phyloP scores from a whole-genome alignment of 2,329 filamentous ascomycete species.

The Xylaria sp. region DNA sequence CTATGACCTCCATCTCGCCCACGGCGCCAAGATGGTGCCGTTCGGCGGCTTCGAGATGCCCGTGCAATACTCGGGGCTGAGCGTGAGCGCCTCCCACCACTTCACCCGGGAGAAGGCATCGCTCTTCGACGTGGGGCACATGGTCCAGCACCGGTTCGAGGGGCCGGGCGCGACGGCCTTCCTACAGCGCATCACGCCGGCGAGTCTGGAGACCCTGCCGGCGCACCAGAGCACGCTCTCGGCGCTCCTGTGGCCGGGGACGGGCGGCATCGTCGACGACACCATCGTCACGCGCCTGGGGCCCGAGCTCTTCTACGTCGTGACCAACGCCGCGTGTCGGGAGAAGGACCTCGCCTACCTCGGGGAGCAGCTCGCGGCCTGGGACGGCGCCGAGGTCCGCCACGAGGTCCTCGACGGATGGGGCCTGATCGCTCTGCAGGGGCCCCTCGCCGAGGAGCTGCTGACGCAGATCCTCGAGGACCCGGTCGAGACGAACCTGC shows the following conservation, averaged over 20 bases:
- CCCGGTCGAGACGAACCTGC: conserved; percentile 64
- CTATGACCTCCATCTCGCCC: conserved; percentile 78
- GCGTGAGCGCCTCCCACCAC: conserved; percentile 84
- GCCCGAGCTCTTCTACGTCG: conserved; percentile 83
- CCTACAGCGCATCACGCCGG: conserved; percentile 85
- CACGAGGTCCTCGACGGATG: conserved; percentile 78
- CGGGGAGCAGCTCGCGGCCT: conserved; percentile 71
- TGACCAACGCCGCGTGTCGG: conserved; percentile 92
- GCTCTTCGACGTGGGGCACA: conserved; percentile 95
- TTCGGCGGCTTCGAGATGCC: conserved; percentile 96
- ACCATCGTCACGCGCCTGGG: conserved; percentile 86
- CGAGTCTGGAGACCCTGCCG: conserved; percentile 71
- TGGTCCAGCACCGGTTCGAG: conserved; percentile 89
- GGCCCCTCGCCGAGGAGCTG: conserved; percentile 77
- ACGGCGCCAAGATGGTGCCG: conserved; percentile 94
- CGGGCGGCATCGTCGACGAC: conserved; percentile 94
- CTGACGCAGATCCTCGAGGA: conserved; percentile 71
- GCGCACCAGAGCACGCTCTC: conserved; percentile 81
- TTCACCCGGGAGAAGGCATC: conserved; percentile 91
- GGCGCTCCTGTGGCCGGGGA: conserved; percentile 79
- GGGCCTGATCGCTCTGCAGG: conserved; percentile 89
- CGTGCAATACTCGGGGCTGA: conserved; percentile 82
- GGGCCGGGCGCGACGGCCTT: conserved; percentile 84
- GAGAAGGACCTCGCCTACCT: conserved; percentile 89
- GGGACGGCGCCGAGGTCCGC: conserved; percentile 66